Base-by-base conservation (phyloP, 208 protist genomes). In the Trypanosoma brucei region DNA sequence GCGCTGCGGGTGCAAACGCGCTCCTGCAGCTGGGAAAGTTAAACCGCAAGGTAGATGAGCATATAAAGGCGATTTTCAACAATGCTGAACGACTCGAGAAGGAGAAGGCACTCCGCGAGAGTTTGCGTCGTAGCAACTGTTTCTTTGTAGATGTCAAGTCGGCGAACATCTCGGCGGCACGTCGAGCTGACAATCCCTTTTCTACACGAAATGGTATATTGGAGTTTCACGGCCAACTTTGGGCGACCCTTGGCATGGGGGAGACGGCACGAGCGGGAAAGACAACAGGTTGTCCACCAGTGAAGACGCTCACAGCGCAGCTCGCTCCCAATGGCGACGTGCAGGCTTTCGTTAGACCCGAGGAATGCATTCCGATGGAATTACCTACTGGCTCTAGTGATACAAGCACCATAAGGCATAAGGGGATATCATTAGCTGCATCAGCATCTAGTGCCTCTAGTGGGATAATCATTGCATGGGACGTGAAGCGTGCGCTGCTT, bases 181-280 rank as follows among this genome's bases (percentile, higher is more conserved):
- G 89, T 30, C 85, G 89, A 9, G 78, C 80, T 3, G 89, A 95
- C 70, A 95, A 95, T 59, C 89, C 89, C 1, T 95, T 95, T 69
- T 89, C 83, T 6, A 42, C 58, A 7, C 80, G 78, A 30, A 95
- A 95, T 68, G 89, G 89, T 49, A 86, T 95, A 65, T 57, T 84
- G 7, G 76, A 89, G 35, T 81, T 81, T 73, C 60, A 63, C 50
- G 77, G 72, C 37, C 89, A 95, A 78, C 60, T 84, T 55, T 95
- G 89, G 86, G n/a, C 51, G 9, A 83, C 81, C 39, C 68, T 95
- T 33, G 61, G 59, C 36, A 35, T 6, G 1, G 50, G 59, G 1
- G 30, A 14, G 2, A 59, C 74, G 63, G 70, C 11, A 46, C 8
- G 42, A 11, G 11, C 42, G 42, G 42, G 42, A 11, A 11, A 11